Conservation (phyloP, 192 early-diverging fungal species). For the Coemansia sp. region DNA sequence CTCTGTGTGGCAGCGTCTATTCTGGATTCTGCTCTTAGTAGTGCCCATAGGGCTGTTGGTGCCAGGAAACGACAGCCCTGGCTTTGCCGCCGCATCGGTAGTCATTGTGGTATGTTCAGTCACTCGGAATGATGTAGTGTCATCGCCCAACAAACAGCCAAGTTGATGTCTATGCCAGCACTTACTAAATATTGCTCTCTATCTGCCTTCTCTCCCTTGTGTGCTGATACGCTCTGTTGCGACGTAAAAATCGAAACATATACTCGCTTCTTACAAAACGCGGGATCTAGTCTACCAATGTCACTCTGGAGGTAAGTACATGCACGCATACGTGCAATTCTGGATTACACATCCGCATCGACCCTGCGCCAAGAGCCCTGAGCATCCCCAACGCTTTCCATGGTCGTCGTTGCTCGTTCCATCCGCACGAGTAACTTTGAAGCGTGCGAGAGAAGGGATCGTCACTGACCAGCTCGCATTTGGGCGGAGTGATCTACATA, state of each 20-base stretch:
- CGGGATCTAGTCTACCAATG: slow-evolving; percentile 44
- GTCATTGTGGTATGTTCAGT: slow-evolving; percentile 39
- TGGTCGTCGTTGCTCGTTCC: neutral
- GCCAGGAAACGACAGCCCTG: slow-evolving; percentile 4
- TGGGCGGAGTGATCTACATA: slow-evolving; percentile 1
- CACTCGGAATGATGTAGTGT: neutral
- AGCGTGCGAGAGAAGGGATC: neutral
- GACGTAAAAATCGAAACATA: neutral
- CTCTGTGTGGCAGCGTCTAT: slow-evolving; percentile 1
- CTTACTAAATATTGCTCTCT: neutral
- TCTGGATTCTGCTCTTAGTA: slow-evolving; percentile 20
- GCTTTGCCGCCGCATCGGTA: slow-evolving; percentile 32
- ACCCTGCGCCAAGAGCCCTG: neutral
- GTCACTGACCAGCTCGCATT: neutral
- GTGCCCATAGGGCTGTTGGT: slow-evolving; percentile 29
- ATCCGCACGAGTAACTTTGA: neutral
- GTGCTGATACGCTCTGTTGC: neutral
- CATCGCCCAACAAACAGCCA: neutral
- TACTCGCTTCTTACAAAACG: neutral
- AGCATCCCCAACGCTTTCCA: slow-evolving; percentile 2
- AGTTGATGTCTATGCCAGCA: neutral
- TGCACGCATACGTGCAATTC: slow-evolving; percentile 6
- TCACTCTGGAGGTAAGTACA: slow-evolving; percentile 47
- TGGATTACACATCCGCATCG: slow-evolving; percentile 5
- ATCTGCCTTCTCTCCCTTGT: neutral